Evolutionary conservation across 2,329 filamentous ascomycete species (phyloP), one percentile per base, ranked within the genome.

Genomic region (Epichloe amarillans): DNA sequence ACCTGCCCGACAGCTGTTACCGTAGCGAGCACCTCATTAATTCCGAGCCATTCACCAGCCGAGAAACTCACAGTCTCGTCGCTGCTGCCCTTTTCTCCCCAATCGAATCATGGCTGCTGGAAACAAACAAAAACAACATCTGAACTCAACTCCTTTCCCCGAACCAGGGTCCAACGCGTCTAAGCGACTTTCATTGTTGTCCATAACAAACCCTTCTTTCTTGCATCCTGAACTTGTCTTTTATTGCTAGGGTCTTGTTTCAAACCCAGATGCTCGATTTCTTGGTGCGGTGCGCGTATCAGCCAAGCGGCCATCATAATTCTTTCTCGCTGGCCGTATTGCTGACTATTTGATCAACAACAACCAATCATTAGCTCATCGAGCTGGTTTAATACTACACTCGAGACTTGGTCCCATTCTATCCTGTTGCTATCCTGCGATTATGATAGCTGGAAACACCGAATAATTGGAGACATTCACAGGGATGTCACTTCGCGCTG

Each of bases 1-100:
- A 50, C 46, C 50, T 56, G 53, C 48, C 51, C 33, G 14, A 38
- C 51, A 41, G 14, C 23, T 35, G 17, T 21, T 23, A 14, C 12
- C 30, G 21, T 21, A 44, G 33, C 47, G 40, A 36, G 42, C 47
- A 21, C 19, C 10, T 17, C 11, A 5, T 26, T 38, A 2, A 7
- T 15, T 23, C 15, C 11, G 15, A 26, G 46, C 38, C 38, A 48
- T 11, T 42, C 46, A 42, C 15, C 23, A 30, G 12, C 23, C 38
- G 38, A 48, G 38, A 41, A 48, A 41, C 15, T 21, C 17, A 30
- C 10, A 7, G 17, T 38, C 5, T 14, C 35, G 4, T 26, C n/a
- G 4, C 17, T 36, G 3, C 33, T 33, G 15, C 12, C 8, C 41
- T 35, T 33, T 5, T 14, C n/a, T 19, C 23, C 23, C 4, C 8